Evolutionary conservation across 1,284 basidiomycete genomes (phyloP).

Genomic region (Rhodotorula sp.): DNA sequence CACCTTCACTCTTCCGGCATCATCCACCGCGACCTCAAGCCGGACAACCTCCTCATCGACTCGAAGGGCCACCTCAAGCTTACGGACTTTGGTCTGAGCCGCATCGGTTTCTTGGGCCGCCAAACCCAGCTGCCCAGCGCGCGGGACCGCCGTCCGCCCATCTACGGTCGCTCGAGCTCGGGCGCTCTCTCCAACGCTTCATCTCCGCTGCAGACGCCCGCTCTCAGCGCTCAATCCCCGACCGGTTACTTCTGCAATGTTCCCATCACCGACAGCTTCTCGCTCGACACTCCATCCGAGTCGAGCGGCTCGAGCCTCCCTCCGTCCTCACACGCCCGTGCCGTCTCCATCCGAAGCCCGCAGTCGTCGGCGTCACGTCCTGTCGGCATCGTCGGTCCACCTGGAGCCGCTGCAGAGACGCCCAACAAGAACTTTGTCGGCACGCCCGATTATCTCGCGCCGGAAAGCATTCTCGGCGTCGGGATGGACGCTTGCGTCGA

Average conservation of each 20-base stretch:
- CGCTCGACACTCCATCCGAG: constrained; percentile 56
- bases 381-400: constrained; percentile 12
- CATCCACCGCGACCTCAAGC: constrained; percentile 98
- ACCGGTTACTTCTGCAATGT: constrained; percentile 42
- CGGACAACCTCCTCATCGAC: constrained; percentile 96
- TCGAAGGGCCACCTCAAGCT: constrained; percentile 93
- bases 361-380: not conserved
- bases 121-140: constrained; percentile 67
- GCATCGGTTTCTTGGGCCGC: constrained; percentile 93
- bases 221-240: constrained; percentile 21
- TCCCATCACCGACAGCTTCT: constrained; percentile 38
- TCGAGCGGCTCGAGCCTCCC: constrained; percentile 67
- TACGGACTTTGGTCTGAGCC: constrained; percentile 95
- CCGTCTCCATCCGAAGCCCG: constrained; percentile 14
- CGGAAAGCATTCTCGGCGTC: constrained; percentile 70
- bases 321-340: not conserved
- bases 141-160: constrained; percentile 60
- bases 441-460: constrained; percentile 52
- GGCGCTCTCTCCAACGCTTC: constrained; percentile 30
- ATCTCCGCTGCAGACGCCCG: constrained; percentile 34
- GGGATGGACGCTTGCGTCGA: constrained; percentile 96
- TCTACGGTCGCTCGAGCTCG: constrained; percentile 19
- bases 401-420: constrained; percentile 21
- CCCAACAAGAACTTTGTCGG: constrained; percentile 46
- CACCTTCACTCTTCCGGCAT: constrained; percentile 91